A percentile compares a stretch with the other conserved stretches of the same genome.
phyloP scores from a whole-genome alignment of 805 yeast genomes.

The Sugiyamaella valdiviana region DNA sequence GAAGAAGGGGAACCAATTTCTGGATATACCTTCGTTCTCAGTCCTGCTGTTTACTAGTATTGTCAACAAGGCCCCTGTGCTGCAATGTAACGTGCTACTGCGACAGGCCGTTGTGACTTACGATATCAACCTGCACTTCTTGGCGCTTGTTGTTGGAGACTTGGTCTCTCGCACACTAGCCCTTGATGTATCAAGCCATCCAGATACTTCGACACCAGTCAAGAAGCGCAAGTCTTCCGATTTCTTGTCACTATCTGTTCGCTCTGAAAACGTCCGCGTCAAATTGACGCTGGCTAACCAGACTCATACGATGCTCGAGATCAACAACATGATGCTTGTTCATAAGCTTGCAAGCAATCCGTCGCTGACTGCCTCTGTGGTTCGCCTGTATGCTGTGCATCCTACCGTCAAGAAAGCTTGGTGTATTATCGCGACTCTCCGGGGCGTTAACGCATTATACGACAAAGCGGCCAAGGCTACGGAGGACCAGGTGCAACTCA shows the following conservation, averaged over 20 bases:
- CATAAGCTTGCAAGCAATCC: slow-evolving; percentile 29
- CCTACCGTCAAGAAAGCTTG: slow-evolving; percentile 39
- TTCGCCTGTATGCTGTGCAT: slow-evolving; percentile 44
- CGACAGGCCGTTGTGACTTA: slow-evolving; percentile 22
- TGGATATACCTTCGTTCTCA: slow-evolving; percentile 25
- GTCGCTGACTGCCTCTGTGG: slow-evolving; percentile 31
- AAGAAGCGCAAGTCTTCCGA: background rate
- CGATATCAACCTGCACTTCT: slow-evolving; percentile 38
- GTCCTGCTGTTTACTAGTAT: slow-evolving; percentile 20
- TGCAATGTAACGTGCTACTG: slow-evolving; percentile 21
- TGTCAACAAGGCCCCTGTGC: slow-evolving; percentile 6
- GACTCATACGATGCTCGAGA: slow-evolving; percentile 44
- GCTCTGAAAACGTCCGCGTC: slow-evolving; percentile 27
- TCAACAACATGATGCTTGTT: slow-evolving; percentile 32
- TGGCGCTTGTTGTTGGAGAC: slow-evolving; percentile 41
- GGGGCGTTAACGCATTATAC: slow-evolving; percentile 21
- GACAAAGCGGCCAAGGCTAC: slow-evolving; percentile 5
- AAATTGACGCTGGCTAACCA: slow-evolving; percentile 42
- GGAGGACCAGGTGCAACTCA: slow-evolving; percentile 24
- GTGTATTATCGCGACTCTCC: slow-evolving; percentile 32
- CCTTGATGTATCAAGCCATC: slow-evolving; percentile 5
- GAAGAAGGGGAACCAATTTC: slow-evolving; percentile 17
- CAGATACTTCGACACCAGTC: background rate
- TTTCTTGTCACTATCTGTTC: slow-evolving; percentile 25
- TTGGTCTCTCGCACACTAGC: slow-evolving; percentile 39